Evolutionary conservation across 768 basidiomycete species (phyloP), one percentile per base, ranked within the genome.

Genomic region (Russula olivacea): DNA sequence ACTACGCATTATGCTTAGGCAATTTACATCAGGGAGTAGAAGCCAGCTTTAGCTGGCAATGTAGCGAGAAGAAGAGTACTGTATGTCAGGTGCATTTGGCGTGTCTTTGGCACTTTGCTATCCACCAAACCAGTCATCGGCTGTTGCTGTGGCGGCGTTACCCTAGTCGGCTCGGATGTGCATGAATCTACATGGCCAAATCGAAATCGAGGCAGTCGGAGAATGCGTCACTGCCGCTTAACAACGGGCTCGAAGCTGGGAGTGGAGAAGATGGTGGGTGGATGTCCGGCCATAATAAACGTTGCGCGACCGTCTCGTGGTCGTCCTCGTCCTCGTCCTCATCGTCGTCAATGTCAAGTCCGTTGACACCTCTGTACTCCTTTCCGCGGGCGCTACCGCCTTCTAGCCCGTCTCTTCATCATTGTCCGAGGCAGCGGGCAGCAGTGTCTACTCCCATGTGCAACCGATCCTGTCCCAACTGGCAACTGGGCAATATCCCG

Each of bases 401-500:
- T 11, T 9, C 43, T 17, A 15, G n/a, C 38, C 14, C 14, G 21
- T 45, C n/a, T 55, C 59, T 6, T 74, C 71, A 56, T 74, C 71
- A 60, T 83, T 80, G 67, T 79, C 82, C 66, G 80, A 80, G 34
- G 78, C 77, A 21, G 77, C 72, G 2, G 80, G 79, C 38, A 80
- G 69, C 34, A 71, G 76, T 7, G 79, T 88, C 53, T 91, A 89
- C 63, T 21, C 12, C 78, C 69, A 80, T 11, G 17, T 69, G 86
- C 88, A 3, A 85, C 86, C 14, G 91, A 89, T 15, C 78, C 48
- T 25, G 48, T 49, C 21, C n/a, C n/a, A n/a, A n/a, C n/a, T n/a
- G n/a, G 21, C 45, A 47, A 23, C 45, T n/a, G 45, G 90, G 1
- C 41, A 10, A 21, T 92, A 92, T 70, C 75, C 81, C 2, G 89